Base-by-base conservation (phyloP, 1,139 yeast genomes). In the Debaryomycetaceae sp. region DNA sequence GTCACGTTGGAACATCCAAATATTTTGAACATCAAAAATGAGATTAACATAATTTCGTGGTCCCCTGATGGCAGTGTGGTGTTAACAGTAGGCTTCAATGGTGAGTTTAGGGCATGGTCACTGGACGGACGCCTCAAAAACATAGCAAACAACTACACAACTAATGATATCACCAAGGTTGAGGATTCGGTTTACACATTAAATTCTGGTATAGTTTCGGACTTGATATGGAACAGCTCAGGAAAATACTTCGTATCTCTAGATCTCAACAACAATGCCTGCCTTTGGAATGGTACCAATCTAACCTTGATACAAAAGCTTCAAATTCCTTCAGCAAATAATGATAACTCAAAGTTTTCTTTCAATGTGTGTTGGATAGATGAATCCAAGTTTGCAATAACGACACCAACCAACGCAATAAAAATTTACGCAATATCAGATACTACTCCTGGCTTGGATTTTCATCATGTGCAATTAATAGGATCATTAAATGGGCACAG, bases 401-500 rank as follows among this genome's bases (percentile, higher is more conserved):
- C 95, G 1, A 83, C 86, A 0, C 59, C 69, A 5, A 72, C 72
- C 35, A 75, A 80, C 32, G 53, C 78, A 3, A 75, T 87, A n/a
- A 63, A 77, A 26, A 78, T 88, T 1, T 80, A 76, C 60, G 75
- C 79, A 35, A 65, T 84, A 5, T 37, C 43, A 6, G 48, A 43
- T n/a, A 41, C 48, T 4, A 39, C 46, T 4, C 41, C 33, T 29
- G 46, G 47, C 3, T 37, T 37, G 1, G 39, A 37, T 17, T 36
- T 36, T 6, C 17, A 17, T 4, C 79, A 75, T 19, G 62, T 65
- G 8, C 61, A 59, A 31, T 80, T 87, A 1, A 59, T 82, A 2
- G 87, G 92, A 4, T 69, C 73, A 34, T 70, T 88, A 36, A 58
- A 74, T 17, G 96, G 96, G 1, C 96, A 88, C 54, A 68, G 75